phyloP scores from a whole-genome alignment of 2,329 filamentous ascomycete species.

The Microthyrium microscopicum region DNA sequence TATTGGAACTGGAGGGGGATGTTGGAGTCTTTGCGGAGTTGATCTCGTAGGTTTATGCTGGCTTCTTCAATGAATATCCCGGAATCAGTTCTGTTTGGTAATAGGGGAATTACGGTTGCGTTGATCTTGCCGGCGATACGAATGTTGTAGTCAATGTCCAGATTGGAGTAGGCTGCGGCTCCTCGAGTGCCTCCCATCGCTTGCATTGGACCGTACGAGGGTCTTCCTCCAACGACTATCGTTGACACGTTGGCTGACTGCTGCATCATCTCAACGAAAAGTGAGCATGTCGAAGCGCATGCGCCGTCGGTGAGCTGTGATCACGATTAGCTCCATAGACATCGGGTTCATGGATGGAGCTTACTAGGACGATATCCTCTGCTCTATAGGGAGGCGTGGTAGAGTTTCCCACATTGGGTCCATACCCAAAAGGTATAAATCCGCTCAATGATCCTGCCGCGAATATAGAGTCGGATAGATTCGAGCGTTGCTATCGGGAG shows the following conservation, averaged over 20 bases:
- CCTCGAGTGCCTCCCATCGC: conserved; percentile 45
- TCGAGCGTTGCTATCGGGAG: conserved; percentile 5
- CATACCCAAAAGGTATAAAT: conserved; percentile 8
- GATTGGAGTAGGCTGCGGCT: not conserved
- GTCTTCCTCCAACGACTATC: conserved; percentile 41
- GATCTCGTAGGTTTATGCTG: conserved; percentile 22
- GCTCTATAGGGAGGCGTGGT: not conserved
- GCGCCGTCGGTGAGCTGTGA: conserved; percentile 32
- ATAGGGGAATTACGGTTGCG: not conserved
- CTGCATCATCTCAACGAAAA: conserved; percentile 37
- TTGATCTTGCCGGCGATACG: not conserved
- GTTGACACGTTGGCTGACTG: conserved; percentile 34
- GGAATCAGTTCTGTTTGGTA: conserved; percentile 10
- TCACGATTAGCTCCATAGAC: not conserved
- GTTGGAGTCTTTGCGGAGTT: conserved; percentile 15
- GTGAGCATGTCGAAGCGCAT: conserved; percentile 42
- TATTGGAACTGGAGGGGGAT: conserved; percentile 22
- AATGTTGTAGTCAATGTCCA: not conserved
- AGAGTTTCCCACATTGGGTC: not conserved
- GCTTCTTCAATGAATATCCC: conserved; percentile 15
- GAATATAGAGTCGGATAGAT: conserved; percentile 4
- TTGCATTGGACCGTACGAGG: conserved; percentile 38
- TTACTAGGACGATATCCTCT: conserved; percentile 2
- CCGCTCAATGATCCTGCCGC: conserved; percentile 15
- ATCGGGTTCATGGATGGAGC: not conserved